Evolutionary conservation across 1,139 yeast genomes (phyloP), one percentile per base, ranked within the genome.

Genomic region (Arxiozyma slooffiae): DNA sequence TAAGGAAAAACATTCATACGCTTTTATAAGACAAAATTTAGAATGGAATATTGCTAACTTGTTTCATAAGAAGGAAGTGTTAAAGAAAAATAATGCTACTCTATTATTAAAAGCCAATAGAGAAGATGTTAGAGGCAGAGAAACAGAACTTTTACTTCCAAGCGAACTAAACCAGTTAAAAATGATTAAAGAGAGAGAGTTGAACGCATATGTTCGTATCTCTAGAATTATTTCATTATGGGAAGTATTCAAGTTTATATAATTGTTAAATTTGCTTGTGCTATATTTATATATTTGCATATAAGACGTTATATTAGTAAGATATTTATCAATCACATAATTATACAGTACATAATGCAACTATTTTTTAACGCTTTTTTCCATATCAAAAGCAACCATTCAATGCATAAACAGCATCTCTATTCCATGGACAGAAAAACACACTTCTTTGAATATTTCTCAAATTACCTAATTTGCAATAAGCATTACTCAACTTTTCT

Each of bases 61-160:
- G 20, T 68, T 85, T 51, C 75, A 75, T 45, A 77, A 79, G 48
- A 70, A 85, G 38, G 79, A 77, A 43, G 69, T 67, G 7, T 74
- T 86, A 57, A 81, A 86, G 55, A 67, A 68, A 30, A 83, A 81
- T 47, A 81, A 88, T 63, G 73, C 77, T 46, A 80, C 84, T 16
- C 74, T 92, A 52, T 72, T 90, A 52, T 82, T 82, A 21, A 90
- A 90, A 64, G 81, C 90, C 53, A 85, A 83, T 55, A 78, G 97
- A 67, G 95, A 85, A 54, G 97, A 92, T 64, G 97, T 92, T 36
- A 81, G 80, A 62, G 95, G 94, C 1, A 79, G 79, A 56, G 96
- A 88, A 64, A 79, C 78, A 37, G 87, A 85, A 59, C 75, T 85
- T 53, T 71, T 92, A 48, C 72, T 89, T 47, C 82, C 83, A 14